Conservation (phyloP, 2,329 filamentous ascomycete species). For the Chaetomium sp. region DNA sequence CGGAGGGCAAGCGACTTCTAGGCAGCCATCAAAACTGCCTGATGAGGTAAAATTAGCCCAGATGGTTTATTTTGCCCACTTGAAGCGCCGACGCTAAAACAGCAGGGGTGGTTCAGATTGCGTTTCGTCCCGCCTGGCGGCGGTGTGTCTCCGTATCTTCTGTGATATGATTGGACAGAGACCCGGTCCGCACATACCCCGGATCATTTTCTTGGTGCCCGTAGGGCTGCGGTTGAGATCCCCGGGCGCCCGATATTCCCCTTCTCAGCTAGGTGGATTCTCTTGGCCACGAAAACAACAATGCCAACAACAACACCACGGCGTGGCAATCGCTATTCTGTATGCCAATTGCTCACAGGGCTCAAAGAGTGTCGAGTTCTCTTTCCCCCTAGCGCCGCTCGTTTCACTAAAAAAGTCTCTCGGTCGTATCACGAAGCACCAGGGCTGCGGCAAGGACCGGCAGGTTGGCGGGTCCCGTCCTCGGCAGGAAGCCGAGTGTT, state of each 20-base stretch:
- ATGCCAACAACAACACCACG: background rate
- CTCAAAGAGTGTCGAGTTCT: background rate
- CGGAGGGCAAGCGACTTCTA: background rate
- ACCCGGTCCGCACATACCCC: slow-evolving; percentile 7
- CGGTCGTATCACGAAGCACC: background rate
- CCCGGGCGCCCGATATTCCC: slow-evolving; percentile 1
- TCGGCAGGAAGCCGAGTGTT: background rate
- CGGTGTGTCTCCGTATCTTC: slow-evolving; percentile 12
- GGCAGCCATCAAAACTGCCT: slow-evolving; percentile 7
- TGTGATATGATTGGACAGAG: slow-evolving; percentile 5
- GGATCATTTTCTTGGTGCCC: slow-evolving; percentile 10
- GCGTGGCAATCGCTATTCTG: background rate
- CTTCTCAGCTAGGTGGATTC: background rate
- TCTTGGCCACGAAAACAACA: background rate
- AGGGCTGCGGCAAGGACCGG: slow-evolving; percentile 1
- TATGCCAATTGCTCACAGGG: background rate
- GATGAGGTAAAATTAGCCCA: slow-evolving; percentile 27
- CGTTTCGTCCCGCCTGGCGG: background rate
- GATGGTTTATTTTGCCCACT: slow-evolving; percentile 23
- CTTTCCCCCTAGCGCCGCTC: background rate
- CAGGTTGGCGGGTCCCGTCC: background rate
- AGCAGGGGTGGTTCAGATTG: slow-evolving; percentile 1
- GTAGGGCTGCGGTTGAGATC: slow-evolving; percentile 23
- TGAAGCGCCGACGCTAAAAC: slow-evolving; percentile 1
- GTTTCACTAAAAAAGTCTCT: background rate